A percentile compares a stretch with the other conserved stretches of the same genome.
Evolutionary conservation across 495 filamentous ascomycete species (phyloP).

Genomic region (Pyronema domesticum): DNA sequence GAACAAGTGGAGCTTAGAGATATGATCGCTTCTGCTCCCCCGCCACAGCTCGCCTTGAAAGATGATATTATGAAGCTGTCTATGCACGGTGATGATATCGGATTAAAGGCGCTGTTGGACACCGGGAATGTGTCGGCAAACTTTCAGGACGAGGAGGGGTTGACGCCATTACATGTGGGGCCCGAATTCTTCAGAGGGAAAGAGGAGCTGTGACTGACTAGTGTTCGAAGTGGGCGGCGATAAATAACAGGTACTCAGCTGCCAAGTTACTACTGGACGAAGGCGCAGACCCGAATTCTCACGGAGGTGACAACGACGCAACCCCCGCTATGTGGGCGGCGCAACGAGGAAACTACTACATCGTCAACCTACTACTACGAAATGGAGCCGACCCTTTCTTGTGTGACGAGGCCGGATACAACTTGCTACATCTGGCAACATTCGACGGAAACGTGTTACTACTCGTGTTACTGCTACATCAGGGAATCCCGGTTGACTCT

Average conservation of each 20-base stretch:
- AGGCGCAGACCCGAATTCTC: conserved; percentile 82
- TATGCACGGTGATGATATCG: conserved; percentile 64
- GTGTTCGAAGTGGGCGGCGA: conserved; percentile 76
- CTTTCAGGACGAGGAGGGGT: conserved; percentile 74
- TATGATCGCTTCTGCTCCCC: conserved; percentile 33
- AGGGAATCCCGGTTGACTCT: conserved; percentile 83
- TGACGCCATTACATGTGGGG: conserved; percentile 85
- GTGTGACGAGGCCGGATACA: conserved; percentile 85
- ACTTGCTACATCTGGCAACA: conserved; percentile 87
- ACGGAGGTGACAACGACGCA: conserved; percentile 81
- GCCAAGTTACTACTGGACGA: conserved; percentile 84
- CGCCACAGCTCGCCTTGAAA: conserved; percentile 31
- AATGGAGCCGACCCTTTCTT: conserved; percentile 79
- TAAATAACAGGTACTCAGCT: conserved; percentile 92
- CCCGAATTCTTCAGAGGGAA: conserved; percentile 5
- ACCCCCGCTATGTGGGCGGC: conserved; percentile 95
- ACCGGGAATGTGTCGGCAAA: conserved; percentile 60
- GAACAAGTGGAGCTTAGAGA: conserved; percentile 45
- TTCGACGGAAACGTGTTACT: conserved; percentile 94
- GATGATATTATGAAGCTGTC: conserved; percentile 94
- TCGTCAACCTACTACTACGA: conserved; percentile 62
- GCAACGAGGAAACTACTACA: conserved; percentile 55
- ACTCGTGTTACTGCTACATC: conserved; percentile 71
- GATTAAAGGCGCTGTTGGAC: conserved; percentile 77
- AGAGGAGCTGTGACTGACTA: conserved; percentile 11